Percentiles rank a stretch among this genome's conserved stretches.
These are phyloP conservation scores for Penicillium atrosanguineum DNA, from an alignment of 495 filamentous ascomycete genomes.

Conservation along the genomic window DNA sequence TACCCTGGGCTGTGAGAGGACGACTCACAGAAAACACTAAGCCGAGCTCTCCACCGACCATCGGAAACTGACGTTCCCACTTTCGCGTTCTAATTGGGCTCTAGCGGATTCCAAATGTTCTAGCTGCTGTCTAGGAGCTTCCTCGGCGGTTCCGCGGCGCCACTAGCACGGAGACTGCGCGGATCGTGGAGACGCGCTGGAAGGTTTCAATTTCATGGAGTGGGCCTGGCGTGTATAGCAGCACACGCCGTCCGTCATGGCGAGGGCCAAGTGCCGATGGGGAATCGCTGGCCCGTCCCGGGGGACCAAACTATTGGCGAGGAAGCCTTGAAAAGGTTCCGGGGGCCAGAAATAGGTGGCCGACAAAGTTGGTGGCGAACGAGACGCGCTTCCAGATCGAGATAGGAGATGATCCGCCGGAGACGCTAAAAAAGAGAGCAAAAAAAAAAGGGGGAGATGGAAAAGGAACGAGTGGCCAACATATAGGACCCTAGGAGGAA, in stretches of 20 bases:
- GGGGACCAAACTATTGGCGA: conserved; percentile 11
- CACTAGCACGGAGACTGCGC: conserved; percentile 27
- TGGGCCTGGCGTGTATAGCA: conserved; percentile 23
- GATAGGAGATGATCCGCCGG: background rate
- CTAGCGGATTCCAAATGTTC: conserved; percentile 22
- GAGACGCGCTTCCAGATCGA: background rate
- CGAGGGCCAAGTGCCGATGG: conserved; percentile 8
- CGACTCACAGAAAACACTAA: background rate
- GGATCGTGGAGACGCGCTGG: conserved; percentile 25
- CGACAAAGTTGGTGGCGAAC: background rate
- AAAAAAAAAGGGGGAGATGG: background rate
- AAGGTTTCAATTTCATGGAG: conserved; percentile 20
- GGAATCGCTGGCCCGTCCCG: conserved; percentile 18
- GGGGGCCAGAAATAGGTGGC: background rate
- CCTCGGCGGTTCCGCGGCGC: conserved; percentile 9
- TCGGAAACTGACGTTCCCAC: conserved; percentile 21
- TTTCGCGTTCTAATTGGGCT: conserved; percentile 12
- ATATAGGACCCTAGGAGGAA: too few species aligned
- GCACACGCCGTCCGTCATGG: conserved; percentile 21
- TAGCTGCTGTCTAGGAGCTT: conserved; percentile 13
- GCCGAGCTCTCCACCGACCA: conserved; percentile 11
- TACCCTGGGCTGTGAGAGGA: background rate
- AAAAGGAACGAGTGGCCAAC: too few species aligned
- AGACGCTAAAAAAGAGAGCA: background rate
- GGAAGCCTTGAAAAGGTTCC: background rate